phyloP scores from a whole-genome alignment of 202 grass and related monocot genomes.

The Carex sylvatica region DNA sequence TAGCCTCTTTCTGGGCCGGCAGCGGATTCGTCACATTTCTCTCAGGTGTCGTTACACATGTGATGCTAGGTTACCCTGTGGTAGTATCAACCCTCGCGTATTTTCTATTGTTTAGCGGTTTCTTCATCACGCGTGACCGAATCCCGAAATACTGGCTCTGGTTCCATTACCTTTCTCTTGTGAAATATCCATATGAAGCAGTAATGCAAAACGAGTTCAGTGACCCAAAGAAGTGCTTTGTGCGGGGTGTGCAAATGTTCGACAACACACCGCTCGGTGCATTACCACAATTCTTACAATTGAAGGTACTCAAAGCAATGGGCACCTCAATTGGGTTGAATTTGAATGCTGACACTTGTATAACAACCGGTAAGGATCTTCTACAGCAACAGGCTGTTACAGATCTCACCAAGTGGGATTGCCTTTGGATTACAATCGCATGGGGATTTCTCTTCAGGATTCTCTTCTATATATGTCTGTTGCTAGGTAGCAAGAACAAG shows the following conservation, averaged over 20 bases:
- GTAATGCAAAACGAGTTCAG: conserved; percentile 98
- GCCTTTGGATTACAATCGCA: conserved; percentile 80
- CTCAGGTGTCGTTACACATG: conserved; percentile 77
- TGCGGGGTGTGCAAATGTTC: conserved; percentile 88
- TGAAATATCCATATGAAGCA: conserved; percentile 95
- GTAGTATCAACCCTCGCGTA: conserved; percentile 83
- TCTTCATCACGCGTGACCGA: conserved; percentile 87
- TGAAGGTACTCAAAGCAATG: conserved; percentile 70
- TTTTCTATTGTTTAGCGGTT: conserved; percentile 98
- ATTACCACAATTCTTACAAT: conserved; percentile 50
- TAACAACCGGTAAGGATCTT: conserved; percentile 70
- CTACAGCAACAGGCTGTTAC: conserved; percentile 66
- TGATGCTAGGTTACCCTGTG: conserved; percentile 77
- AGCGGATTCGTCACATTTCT: conserved; percentile 96
- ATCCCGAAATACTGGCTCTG: conserved; percentile 88
- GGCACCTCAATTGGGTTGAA: conserved; percentile 55
- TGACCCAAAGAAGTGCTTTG: conserved; percentile 59
- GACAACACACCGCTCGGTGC: conserved; percentile 74
- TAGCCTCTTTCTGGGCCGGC: conserved; percentile 91
- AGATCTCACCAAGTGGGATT: conserved; percentile 91
- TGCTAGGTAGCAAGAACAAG: conserved; percentile 92
- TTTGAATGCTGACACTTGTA: conserved; percentile 58
- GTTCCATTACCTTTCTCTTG: conserved; percentile 95
- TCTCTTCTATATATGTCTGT: conserved; percentile 79
- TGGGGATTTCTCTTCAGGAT: conserved; percentile 85